Base-by-base conservation (phyloP, 176 grass and related monocot genomes). In the Paspalum vaginatum region DNA sequence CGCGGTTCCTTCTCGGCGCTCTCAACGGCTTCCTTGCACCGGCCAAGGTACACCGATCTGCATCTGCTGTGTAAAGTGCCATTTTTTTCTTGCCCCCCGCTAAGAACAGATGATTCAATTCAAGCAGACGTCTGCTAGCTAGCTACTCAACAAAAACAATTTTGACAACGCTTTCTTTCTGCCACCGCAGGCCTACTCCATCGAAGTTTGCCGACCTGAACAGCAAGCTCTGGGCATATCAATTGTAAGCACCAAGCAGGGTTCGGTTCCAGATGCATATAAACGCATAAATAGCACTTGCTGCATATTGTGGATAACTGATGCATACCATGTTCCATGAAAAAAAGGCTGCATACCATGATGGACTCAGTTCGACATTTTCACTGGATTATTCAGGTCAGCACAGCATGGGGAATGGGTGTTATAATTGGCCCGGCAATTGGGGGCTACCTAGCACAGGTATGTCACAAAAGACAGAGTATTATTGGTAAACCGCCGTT, bases 391-490 rank as follows among this genome's bases (percentile, higher is more conserved):
- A 25, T 26, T 60, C 26, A 87, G 89, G 77, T 91, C 11, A 87
- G 65, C 77, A 81, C 72, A 18, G 65, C 81, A 13, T 91, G 89
- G 89, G 89, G 85, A 27, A 80, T 93, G 76, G 88, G 91, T 72
- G 71, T 94, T 65, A 87, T 94, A 45, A 11, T 97, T 52, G 94
- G 94, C 7, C 94, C 94, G 75, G 87, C 91, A 15, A 79, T 97
- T 81, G 94, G 94, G 72, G 94, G 91, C 16, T 94, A 86, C 75
- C 45, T 97, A 72, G 86, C 94, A 57, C 89, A 97, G 85, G 91
- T 95, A 63, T 7, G 20, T 66, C 5, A 24, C 13, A 24, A 21
- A 53, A n/a, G n/a, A n/a, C n/a, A n/a, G 18, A 16, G 50, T 39
- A 7, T 2, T 11, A 22, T 42, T 41, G 22, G 0, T 1, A 20